Base-by-base conservation (phyloP, 345 rosid genomes). In the Aquilaria yunnanensis region DNA sequence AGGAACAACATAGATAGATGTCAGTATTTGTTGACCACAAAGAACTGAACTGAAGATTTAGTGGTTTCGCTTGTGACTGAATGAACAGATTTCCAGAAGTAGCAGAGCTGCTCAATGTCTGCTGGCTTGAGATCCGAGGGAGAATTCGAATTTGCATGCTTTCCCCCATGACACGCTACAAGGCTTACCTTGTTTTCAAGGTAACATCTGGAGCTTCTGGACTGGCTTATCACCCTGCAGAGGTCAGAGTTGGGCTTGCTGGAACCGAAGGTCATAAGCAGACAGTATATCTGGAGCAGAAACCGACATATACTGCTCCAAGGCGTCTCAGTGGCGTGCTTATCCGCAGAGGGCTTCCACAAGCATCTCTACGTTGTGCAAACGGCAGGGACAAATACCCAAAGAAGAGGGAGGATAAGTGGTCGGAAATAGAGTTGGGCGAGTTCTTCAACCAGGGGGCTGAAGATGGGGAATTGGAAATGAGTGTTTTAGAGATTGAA, bases 391-490 rank as follows among this genome's bases (percentile, higher is more conserved):
- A 57, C 11, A 6, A 23, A 33, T 54, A 51, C 47, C 71, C 79
- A 0, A 59, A 56, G 61, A 62, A 41, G 43, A 78, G 85, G 64
- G 65, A 14, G 29, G 93, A 84, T 66, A 84, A 79, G 32, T 86
- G 87, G 89, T 14, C 74, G 57, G 89, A 89, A 77, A 67, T 81
- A 37, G 82, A 82, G 65, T 30, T 89, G 54, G 89, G 93, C 46
- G 79, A 83, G 41, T 80, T 70, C 62, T 71, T 68, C 58, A 70
- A 57, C 14, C 52, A 62, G 2, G 74, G 61, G 0, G 73, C 56
- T 11, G 59, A 30, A 2, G 77, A 60, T 12, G 90, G 70, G 41
- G 87, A 82, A n/a, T 61, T 86, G 52, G 71, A 79, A 43, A 69
- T 81, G 75, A 71, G 75, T 7, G 65, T 89, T 54, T 14, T 67